phyloP scores from a whole-genome alignment of 306 rosid genomes.

The Citrullus mucosospermus region DNA sequence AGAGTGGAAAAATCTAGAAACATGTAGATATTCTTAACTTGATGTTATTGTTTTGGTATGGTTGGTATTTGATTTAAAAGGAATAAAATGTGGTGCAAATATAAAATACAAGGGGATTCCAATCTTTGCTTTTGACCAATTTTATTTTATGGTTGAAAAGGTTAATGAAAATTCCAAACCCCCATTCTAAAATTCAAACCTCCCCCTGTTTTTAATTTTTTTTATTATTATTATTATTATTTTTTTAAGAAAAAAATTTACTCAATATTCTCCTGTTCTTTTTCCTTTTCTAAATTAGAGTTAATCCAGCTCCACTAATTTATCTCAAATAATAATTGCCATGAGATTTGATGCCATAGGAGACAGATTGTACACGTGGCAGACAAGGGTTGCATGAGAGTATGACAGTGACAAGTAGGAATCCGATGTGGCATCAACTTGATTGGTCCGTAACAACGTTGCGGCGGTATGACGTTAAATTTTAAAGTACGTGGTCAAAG shows the following conservation, averaged over 20 bases:
- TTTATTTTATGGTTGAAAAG: neutral
- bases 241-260: neutral
- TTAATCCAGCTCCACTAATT: neutral
- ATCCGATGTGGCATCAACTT: neutral
- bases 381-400: neutral
- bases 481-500: constrained; percentile 3
- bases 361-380: neutral
- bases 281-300: neutral
- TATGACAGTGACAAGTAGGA: neutral
- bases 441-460: neutral
- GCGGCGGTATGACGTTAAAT: neutral
- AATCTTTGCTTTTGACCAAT: constrained; percentile 1
- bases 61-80: neutral
- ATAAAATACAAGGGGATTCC: neutral
- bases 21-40: neutral
- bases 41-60: neutral
- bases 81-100: neutral
- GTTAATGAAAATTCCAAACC: neutral
- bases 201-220: neutral
- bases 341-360: neutral
- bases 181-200: neutral
- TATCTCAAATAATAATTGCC: neutral
- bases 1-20: neutral
- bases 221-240: neutral
- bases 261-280: neutral